Percentiles rank a stretch among this genome's conserved stretches.
Evolutionary conservation across 2,329 filamentous ascomycete species (phyloP).

Genomic region (Aspergillus flavus): DNA sequence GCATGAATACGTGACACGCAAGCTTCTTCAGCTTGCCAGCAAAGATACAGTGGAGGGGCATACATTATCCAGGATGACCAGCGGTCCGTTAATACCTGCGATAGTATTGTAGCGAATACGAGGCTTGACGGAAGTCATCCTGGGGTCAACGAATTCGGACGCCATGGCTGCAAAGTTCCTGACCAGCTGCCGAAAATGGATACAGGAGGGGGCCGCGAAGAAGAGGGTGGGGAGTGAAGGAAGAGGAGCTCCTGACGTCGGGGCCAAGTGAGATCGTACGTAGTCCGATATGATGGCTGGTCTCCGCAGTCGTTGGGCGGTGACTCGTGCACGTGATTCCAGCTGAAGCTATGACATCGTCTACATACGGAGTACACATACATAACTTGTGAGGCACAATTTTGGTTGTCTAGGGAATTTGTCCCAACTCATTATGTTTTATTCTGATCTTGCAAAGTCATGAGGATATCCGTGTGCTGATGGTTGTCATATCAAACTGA

Average conservation of each 20-base stretch:
- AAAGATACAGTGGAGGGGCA: conserved; percentile 35
- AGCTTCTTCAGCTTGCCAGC: neutral
- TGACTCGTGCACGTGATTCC: conserved; percentile 11
- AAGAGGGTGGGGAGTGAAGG: conserved; percentile 13
- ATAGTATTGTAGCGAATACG: conserved; percentile 96
- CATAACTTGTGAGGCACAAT: neutral
- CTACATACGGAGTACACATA: neutral
- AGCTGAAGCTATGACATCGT: neutral
- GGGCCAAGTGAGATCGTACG: neutral
- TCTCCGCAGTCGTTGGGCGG: neutral
- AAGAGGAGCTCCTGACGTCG: conserved; percentile 4
- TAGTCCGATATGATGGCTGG: conserved; percentile 3
- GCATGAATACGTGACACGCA: conserved; percentile 1
- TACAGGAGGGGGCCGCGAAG: conserved; percentile 6
- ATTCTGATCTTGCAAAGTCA: neutral
- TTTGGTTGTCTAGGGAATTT: neutral
- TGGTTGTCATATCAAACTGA: neutral
- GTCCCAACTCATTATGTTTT: neutral
- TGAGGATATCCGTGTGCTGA: neutral
- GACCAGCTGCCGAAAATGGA: conserved; percentile 5
- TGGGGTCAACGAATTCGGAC: conserved; percentile 45
- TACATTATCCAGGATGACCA: conserved; percentile 97
- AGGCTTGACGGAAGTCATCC: conserved; percentile 62
- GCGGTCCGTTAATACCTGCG: conserved; percentile 93
- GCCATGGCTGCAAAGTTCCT: conserved; percentile 37